Conservation (phyloP, 164 flowering plant genomes). For the Stephania yunnanensis region DNA sequence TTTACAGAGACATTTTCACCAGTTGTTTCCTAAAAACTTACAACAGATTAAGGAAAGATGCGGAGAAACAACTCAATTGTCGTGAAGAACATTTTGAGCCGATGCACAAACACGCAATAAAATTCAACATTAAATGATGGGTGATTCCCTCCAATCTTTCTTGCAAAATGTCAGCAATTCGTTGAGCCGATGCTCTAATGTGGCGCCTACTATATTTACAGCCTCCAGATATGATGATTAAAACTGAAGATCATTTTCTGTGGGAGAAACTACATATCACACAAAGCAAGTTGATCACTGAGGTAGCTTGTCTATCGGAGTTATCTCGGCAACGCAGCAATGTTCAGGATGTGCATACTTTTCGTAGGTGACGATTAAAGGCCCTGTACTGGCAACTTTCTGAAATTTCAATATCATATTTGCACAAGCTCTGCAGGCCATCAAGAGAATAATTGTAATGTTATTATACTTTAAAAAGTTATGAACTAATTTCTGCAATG, state of each 20-base stretch:
- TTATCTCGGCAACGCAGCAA: slow-evolving; percentile 49
- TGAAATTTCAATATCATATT: slow-evolving; percentile 63
- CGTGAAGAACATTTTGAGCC: not conserved
- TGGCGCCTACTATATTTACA: not conserved
- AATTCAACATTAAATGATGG: not conserved
- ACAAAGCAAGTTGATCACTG: slow-evolving; percentile 9
- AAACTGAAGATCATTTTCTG: not conserved
- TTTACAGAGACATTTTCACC: no score
- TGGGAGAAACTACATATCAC: not conserved
- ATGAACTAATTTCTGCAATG: not conserved
- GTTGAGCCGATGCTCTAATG: not conserved
- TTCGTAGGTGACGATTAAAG: slow-evolving; percentile 59
- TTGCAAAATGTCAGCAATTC: not conserved
- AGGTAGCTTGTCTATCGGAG: slow-evolving; percentile 50
- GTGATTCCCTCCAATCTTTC: not conserved
- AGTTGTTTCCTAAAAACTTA: not conserved
- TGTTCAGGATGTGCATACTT: slow-evolving; percentile 41
- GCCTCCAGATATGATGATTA: not conserved
- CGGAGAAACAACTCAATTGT: not conserved
- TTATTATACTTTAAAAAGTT: not conserved
- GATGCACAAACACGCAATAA: not conserved
- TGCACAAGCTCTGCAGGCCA: slow-evolving; percentile 48
- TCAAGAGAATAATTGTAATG: not conserved
- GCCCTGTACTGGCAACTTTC: slow-evolving; percentile 38
- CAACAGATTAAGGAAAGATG: not conserved